Base-by-base conservation (phyloP, 2,329 filamentous ascomycete genomes). In the Ophiostoma angusticollis region DNA sequence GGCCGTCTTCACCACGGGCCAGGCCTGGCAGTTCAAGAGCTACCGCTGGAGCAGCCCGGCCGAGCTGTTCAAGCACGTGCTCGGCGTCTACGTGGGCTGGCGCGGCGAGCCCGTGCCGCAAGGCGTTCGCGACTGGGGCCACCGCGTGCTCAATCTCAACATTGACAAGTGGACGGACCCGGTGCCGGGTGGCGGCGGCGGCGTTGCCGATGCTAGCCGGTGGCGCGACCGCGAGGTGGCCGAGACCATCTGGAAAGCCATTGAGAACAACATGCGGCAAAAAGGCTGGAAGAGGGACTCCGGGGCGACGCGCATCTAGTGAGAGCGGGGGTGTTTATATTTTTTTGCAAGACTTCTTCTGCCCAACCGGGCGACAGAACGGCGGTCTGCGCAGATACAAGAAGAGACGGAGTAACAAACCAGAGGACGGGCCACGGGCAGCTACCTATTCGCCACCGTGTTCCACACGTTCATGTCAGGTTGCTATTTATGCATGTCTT, bases 1-100 rank as follows among this genome's bases (percentile, higher is more conserved):
- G 2, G 91, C 84, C 11, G 87, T 98, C 41, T 96, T 98, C 63
- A 98, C 91, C 0, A 98, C 91, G 0, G 91, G 91, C 24, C 91
- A 98, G 63, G 78, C 81, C 9, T 98, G 91, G 91, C 91, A 98
- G 62, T 98, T 98, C 65, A 94, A 95, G 63, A 83, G 78, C 49
- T 98, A 98, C 72, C 94, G 93, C 61, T 98, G 91, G 85, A 80
- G 80, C 49, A 80, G 81, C 40, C 84, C 91, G 0, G 72, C 78
- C 12, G 91, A 96, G 54, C 68, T 98, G 35, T 98, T 98, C 64
- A 76, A 78, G 49, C 84, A 95, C 54, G 83, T 85, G 2, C 68
- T 85, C 12, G 91, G 91, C 40, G 67, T 98, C 35, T 93, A 84
- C 54, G 78, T 98, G 2, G 91, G 91, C 4, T 96, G 86, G 84